phyloP scores from a whole-genome alignment of 2,329 filamentous ascomycete species.

The Apiospora kogelbergensis region DNA sequence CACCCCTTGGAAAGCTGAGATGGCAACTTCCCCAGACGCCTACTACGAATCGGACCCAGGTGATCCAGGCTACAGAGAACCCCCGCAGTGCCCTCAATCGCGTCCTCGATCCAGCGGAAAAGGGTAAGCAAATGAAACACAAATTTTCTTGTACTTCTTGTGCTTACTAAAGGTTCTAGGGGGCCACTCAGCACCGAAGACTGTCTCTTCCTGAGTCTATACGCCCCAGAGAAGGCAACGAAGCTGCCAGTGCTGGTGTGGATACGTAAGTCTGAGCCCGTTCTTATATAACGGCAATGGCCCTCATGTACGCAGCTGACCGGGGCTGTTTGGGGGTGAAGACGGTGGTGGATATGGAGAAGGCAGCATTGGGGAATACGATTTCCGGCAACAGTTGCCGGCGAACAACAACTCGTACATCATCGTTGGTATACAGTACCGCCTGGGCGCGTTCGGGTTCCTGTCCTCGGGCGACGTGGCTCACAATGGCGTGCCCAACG shows the following conservation, averaged over 20 bases:
- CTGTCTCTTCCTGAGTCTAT: constrained; percentile 48
- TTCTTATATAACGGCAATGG: background rate
- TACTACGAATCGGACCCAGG: constrained; percentile 27
- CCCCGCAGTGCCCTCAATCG: constrained; percentile 36
- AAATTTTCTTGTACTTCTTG: constrained; percentile 11
- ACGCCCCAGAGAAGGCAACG: constrained; percentile 35
- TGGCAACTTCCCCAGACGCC: constrained; percentile 42
- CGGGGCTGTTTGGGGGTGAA: constrained; percentile 7
- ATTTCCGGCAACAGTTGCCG: constrained; percentile 28
- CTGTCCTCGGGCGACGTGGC: constrained; percentile 46
- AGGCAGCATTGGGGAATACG: constrained; percentile 20
- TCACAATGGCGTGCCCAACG: constrained; percentile 34
- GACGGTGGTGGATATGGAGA: constrained; percentile 47
- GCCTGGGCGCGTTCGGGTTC: constrained; percentile 45
- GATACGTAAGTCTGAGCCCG: constrained; percentile 35
- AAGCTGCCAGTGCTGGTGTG: constrained; percentile 45
- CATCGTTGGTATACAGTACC: constrained; percentile 42
- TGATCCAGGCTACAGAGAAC: constrained; percentile 31
- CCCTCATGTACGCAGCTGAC: background rate
- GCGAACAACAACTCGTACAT: constrained; percentile 42
- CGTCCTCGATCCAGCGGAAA: background rate
- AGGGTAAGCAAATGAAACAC: constrained; percentile 16
- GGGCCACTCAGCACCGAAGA: constrained; percentile 35
- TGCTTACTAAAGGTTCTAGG: constrained; percentile 21
- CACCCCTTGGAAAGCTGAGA: constrained; percentile 42